Conservation (phyloP, 192 early-diverging fungal genomes). For the Backusella liffmaniae region DNA sequence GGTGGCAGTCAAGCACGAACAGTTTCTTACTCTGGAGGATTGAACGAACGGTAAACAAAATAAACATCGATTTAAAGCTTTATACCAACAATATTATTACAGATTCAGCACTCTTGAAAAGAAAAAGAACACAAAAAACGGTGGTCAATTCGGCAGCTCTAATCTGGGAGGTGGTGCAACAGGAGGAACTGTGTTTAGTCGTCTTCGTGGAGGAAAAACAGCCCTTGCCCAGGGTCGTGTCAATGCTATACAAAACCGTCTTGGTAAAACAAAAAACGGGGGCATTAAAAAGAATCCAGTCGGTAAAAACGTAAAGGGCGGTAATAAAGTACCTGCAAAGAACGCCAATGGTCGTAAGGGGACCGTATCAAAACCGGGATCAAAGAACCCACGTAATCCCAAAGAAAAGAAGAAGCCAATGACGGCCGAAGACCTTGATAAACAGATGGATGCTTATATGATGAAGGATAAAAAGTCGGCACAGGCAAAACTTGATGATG, state of each 20-base stretch:
- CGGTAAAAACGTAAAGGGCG: background rate
- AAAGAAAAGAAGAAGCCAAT: background rate
- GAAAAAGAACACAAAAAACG: background rate
- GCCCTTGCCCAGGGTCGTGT: background rate
- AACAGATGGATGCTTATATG: conserved; percentile 35
- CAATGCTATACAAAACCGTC: background rate
- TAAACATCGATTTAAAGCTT: background rate
- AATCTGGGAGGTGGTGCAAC: background rate
- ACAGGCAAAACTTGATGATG: conserved; percentile 33
- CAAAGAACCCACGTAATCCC: background rate
- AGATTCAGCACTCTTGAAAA: background rate
- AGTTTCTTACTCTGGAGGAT: background rate
- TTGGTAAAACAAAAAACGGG: background rate
- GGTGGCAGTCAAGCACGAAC: background rate
- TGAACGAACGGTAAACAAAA: background rate
- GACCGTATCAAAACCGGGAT: background rate
- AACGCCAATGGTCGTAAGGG: background rate
- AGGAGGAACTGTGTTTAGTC: background rate
- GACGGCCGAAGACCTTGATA: conserved; percentile 21
- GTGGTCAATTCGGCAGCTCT: background rate
- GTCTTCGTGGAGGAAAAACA: background rate
- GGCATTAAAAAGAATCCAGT: background rate
- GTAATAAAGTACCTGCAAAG: background rate
- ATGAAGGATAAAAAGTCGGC: conserved; percentile 37
- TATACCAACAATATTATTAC: background rate